These are phyloP conservation scores for Pseudozyma pruni DNA, from an alignment of 1,284 basidiomycete species.

Conservation along the genomic window DNA sequence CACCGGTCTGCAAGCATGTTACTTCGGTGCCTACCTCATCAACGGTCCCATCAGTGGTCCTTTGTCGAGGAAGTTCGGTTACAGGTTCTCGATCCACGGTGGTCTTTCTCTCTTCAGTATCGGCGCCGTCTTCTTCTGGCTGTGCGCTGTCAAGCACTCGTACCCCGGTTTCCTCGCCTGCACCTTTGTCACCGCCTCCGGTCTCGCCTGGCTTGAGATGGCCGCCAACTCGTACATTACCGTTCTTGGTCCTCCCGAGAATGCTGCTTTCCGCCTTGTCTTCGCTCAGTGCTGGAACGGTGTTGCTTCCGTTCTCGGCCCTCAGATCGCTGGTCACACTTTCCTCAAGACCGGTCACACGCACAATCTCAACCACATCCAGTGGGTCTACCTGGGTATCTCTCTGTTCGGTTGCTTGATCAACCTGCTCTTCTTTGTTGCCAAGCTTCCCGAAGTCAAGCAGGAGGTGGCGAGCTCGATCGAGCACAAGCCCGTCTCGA, in stretches of 20 bases:
- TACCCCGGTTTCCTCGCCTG: constrained; percentile 44
- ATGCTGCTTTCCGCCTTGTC: constrained; percentile 81
- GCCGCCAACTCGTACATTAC: constrained; percentile 84
- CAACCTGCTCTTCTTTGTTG: constrained; percentile 79
- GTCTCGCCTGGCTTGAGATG: constrained; percentile 72
- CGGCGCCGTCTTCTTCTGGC: constrained; percentile 49
- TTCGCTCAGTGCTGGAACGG: constrained; percentile 86
- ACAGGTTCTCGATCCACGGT: constrained; percentile 72
- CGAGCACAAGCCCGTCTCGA: constrained; percentile 67
- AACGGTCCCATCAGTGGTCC: constrained; percentile 52
- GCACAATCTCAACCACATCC: constrained; percentile 76
- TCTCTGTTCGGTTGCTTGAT: constrained; percentile 75
- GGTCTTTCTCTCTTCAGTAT: constrained; percentile 73
- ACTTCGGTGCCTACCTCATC: constrained; percentile 73
- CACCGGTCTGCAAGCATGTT: constrained; percentile 84
- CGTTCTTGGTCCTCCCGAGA: constrained; percentile 74
- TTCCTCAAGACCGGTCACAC: constrained; percentile 78
- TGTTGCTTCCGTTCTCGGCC: constrained; percentile 80
- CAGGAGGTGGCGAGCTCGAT: constrained; percentile 30
- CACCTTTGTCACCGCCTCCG: constrained; percentile 73
- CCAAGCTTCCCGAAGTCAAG: constrained; percentile 79
- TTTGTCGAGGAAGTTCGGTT: constrained; percentile 65
- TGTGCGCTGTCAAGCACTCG: constrained; percentile 23
- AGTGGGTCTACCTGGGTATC: constrained; percentile 85
- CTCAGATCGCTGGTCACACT: constrained; percentile 80